Evolutionary conservation across 2,329 filamentous ascomycete species (phyloP).

Genomic region (Chalaropsis ovoidea): DNA sequence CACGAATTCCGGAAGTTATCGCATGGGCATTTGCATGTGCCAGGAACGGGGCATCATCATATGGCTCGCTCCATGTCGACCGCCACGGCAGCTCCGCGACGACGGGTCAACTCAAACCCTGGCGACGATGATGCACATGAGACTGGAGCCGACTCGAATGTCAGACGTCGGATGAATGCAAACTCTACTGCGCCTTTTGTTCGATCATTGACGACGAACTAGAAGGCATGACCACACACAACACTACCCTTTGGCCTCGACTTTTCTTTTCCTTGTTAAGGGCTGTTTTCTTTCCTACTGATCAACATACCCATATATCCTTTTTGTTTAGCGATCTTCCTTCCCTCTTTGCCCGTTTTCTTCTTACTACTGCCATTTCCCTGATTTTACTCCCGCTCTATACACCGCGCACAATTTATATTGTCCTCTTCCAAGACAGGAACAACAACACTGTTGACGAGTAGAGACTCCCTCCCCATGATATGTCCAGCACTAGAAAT

Average conservation of each 20-base stretch:
- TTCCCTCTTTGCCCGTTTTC: not conserved
- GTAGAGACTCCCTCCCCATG: not conserved
- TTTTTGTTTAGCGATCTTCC: conserved; percentile 1
- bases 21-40: conserved; percentile 17
- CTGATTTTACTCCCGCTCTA: not conserved
- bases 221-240: not conserved
- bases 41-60: conserved; percentile 8
- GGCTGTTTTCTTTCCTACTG: conserved; percentile 12
- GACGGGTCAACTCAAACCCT: conserved; percentile 19
- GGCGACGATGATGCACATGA: conserved; percentile 21
- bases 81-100: conserved; percentile 12
- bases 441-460: conserved; percentile 15
- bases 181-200: conserved; percentile 10
- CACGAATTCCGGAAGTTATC: conserved; percentile 28
- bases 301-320: conserved; percentile 6
- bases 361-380: not conserved
- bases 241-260: not conserved
- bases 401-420: not conserved
- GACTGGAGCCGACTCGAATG: not conserved
- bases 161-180: not conserved
- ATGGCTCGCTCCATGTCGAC: conserved; percentile 19
- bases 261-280: not conserved
- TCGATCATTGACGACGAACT: conserved; percentile 20
- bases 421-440: conserved; percentile 6
- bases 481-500: not conserved